Base-by-base conservation (phyloP, 2,329 filamentous ascomycete genomes). In the Dryadomyces sulphureus region DNA sequence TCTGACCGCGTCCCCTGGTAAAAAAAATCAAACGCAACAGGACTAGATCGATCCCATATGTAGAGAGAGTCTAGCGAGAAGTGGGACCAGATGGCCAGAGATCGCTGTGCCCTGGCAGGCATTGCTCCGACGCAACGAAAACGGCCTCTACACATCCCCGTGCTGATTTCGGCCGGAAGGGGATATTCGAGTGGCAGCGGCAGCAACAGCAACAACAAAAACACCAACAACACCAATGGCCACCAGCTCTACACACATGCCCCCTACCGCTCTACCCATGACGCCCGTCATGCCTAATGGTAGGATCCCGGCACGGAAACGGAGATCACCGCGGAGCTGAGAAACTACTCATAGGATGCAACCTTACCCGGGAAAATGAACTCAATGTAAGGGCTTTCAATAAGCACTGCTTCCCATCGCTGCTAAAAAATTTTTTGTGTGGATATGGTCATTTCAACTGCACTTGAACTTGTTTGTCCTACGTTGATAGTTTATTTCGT, bases 21-120 rank as follows among this genome's bases (percentile, higher is more conserved):
- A 30, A 7, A 30, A 7, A 7, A 30, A 9, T 17, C 32, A 35
- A 35, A 12, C 9, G 2, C 27, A 22, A 35, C 14, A 77, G 74
- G 73, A 77, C 60, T 74, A 78, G 65, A 77, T 78, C 52, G 72
- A 78, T 55, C 74, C 78, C 54, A 75, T 78, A 46, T 78, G 74
- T 58, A 59, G 65, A 59, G 65, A 50, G 77, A 77, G 57, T 77
- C 73, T 32, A 73, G 66, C 50, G 70, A 75, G 46, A 62, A 73
- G 50, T 78, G 72, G 72, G 70, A 77, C 51, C 70, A 77, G 57
- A 70, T 69, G 16, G 70, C 70, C 14, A 11, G 7, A 24, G 71
- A 70, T 36, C 67, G 67, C 51, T 61, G 66, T 43, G 43, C 55
- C 14, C 64, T 22, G 9, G 7, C 5, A 34, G 41, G 41, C 41